Percentiles rank a stretch among this genome's conserved stretches.
Conservation (phyloP, 1,139 yeast genomes). For the Yamadazyma diddensiae region DNA sequence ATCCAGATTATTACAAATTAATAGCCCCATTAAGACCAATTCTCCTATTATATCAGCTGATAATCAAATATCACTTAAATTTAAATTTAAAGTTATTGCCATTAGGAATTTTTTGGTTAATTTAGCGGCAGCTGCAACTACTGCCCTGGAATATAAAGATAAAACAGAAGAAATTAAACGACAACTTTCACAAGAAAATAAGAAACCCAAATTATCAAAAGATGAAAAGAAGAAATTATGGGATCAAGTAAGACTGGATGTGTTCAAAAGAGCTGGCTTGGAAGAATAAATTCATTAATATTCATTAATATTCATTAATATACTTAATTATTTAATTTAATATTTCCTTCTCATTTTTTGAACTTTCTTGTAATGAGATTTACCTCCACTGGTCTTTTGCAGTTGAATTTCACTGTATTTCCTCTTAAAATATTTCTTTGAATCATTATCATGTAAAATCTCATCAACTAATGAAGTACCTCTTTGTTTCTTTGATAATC, state of each 20-base stretch:
- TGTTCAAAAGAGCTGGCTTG: constrained; percentile 46
- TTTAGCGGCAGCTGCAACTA: constrained; percentile 55
- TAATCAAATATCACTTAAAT: constrained; percentile 29
- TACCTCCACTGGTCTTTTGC: constrained; percentile 73
- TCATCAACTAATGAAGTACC: constrained; percentile 81
- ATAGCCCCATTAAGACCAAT: constrained; percentile 22
- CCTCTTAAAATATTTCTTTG: constrained; percentile 77
- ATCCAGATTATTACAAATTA: constrained; percentile 43
- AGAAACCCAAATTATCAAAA: constrained; percentile 35
- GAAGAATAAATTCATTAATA: constrained; percentile 19
- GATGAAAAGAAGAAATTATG: constrained; percentile 46
- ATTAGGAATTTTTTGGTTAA: constrained; percentile 49
- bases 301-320: constrained; percentile 1
- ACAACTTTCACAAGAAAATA: constrained; percentile 19
- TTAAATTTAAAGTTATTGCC: constrained; percentile 46
- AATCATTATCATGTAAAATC: constrained; percentile 67
- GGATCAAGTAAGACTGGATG: constrained; percentile 51
- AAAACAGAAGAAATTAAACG: constrained; percentile 34
- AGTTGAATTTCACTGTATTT: constrained; percentile 79
- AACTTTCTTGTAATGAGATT: constrained; percentile 62
- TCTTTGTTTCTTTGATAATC: constrained; percentile 68
- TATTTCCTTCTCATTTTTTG: constrained; percentile 60
- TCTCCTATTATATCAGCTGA: constrained; percentile 27
- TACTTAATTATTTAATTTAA: constrained; percentile 14
- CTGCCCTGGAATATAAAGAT: constrained; percentile 49